Percentiles rank a stretch among this genome's conserved stretches.
Conservation (phyloP, 305 asterid genomes). For the Ilex paraguariensis region DNA sequence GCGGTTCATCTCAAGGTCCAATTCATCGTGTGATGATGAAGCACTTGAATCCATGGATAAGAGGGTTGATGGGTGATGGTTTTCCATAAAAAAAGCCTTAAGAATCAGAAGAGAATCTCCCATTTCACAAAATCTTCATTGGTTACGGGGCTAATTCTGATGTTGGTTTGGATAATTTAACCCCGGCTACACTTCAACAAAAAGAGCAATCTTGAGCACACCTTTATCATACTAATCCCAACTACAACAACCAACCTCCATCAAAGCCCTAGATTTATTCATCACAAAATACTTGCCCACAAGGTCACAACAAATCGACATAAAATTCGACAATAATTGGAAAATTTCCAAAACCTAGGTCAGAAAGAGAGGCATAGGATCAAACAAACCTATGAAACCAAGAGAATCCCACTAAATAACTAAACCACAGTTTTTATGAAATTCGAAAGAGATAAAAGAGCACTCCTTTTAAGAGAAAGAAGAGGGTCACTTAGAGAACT, state of each 20-base stretch:
- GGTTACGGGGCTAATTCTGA: constrained; percentile 13
- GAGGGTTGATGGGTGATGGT: constrained; percentile 78
- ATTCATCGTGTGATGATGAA: constrained; percentile 68
- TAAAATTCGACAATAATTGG: too few species aligned
- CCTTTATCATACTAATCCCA: constrained; percentile 39
- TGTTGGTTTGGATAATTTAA: constrained; percentile 17
- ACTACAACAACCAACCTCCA: constrained; percentile 47
- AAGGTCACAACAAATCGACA: too few species aligned
- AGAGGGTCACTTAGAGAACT: background rate
- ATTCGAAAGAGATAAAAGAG: background rate
- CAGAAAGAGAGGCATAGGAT: background rate
- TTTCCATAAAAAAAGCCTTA: constrained; percentile 60
- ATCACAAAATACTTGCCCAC: constrained; percentile 15
- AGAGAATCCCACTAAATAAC: constrained; percentile 9
- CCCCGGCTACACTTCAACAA: constrained; percentile 25
- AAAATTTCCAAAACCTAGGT: constrained; percentile 10
- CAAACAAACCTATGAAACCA: constrained; percentile 5
- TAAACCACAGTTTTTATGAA: background rate
- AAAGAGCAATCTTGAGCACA: constrained; percentile 23
- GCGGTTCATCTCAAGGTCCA: constrained; percentile 77
- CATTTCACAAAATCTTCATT: constrained; percentile 38
- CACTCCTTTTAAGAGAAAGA: background rate
- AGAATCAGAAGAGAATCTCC: constrained; percentile 54
- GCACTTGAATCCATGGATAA: constrained; percentile 94
- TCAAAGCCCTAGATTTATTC: constrained; percentile 40